Evolutionary conservation across 106 monocot genomes (phyloP).

Genomic region (Phalaenopsis aphrodite): DNA sequence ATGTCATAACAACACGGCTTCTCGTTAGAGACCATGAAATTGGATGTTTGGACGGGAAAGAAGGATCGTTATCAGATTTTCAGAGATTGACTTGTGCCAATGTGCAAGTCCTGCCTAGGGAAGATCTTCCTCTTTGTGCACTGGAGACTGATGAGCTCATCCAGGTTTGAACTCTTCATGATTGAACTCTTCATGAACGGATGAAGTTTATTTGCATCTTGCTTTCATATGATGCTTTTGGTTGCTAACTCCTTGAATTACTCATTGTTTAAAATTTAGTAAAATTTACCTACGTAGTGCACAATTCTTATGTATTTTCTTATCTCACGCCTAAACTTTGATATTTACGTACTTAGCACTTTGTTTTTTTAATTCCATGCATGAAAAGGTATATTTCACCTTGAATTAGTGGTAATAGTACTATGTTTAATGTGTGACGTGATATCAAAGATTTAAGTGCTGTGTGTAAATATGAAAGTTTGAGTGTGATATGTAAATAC

Average conservation of each 20-base stretch:
- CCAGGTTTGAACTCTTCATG: constrained; percentile 47
- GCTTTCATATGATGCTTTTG: not conserved
- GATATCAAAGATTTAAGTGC: no score
- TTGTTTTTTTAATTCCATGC: no score
- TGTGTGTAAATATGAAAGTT: no score
- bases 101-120: constrained; percentile 79
- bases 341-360: no score
- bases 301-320: no score
- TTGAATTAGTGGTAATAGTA: no score
- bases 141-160: constrained; percentile 67
- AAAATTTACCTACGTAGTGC: not conserved
- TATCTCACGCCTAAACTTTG: no score
- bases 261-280: constrained; percentile 1
- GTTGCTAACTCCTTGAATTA: not conserved
- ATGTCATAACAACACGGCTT: constrained; percentile 87
- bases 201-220: not conserved
- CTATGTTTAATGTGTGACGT: no score
- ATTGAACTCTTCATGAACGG: constrained; percentile 1
- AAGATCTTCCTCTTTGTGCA: constrained; percentile 68
- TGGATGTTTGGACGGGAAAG: constrained; percentile 60
- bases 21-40: constrained; percentile 65
- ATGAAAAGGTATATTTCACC: no score
- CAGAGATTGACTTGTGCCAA: constrained; percentile 54
- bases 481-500: no score
- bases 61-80: constrained; percentile 67